phyloP scores from a whole-genome alignment of 1,139 yeast species.

The Zhuliangozyma parablackwelliae region DNA sequence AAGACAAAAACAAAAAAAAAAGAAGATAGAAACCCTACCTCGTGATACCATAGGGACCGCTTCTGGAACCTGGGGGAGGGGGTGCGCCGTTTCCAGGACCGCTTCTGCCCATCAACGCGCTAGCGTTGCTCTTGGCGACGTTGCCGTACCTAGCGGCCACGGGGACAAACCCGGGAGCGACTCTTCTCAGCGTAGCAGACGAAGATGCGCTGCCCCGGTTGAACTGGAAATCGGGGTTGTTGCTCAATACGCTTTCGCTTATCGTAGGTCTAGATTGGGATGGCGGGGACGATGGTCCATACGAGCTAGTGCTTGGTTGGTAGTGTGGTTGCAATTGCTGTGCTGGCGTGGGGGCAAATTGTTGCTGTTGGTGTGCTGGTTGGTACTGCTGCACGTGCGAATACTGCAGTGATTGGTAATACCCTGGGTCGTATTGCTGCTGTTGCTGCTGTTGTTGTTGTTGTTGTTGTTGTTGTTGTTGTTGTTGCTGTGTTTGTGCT shows the following conservation, averaged over 20 bases:
- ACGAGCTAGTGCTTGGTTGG: not conserved
- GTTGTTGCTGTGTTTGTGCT: conserved; percentile 1
- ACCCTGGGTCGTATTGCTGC: not conserved
- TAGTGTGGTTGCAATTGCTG: conserved; percentile 5
- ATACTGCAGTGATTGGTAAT: conserved; percentile 7
- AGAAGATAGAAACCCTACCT: conserved; percentile 4
- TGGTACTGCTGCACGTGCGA: conserved; percentile 14
- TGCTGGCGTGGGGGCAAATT: conserved; percentile 10
- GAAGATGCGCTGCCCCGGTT: conserved; percentile 22
- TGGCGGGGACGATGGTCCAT: not conserved
- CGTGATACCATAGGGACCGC: conserved; percentile 18
- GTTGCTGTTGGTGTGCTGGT: conserved; percentile 15
- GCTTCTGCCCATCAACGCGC: conserved; percentile 11
- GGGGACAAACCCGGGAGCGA: conserved; percentile 16
- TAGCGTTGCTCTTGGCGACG: conserved; percentile 11
- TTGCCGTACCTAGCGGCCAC: conserved; percentile 14
- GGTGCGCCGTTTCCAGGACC: conserved; percentile 6
- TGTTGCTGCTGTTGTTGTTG: conserved; percentile 6
- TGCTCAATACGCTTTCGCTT: conserved; percentile 45
- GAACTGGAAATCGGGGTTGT: conserved; percentile 58
- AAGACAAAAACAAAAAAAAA: conserved; percentile 1
- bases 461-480: conserved; percentile 3
- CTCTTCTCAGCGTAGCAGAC: conserved; percentile 11
- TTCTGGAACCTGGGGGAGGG: conserved; percentile 7
- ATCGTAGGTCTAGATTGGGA: conserved; percentile 33